These are phyloP conservation scores for Capniomyces stellatus DNA, from an alignment of 371 early-diverging fungal species.

Conservation along the genomic window DNA sequence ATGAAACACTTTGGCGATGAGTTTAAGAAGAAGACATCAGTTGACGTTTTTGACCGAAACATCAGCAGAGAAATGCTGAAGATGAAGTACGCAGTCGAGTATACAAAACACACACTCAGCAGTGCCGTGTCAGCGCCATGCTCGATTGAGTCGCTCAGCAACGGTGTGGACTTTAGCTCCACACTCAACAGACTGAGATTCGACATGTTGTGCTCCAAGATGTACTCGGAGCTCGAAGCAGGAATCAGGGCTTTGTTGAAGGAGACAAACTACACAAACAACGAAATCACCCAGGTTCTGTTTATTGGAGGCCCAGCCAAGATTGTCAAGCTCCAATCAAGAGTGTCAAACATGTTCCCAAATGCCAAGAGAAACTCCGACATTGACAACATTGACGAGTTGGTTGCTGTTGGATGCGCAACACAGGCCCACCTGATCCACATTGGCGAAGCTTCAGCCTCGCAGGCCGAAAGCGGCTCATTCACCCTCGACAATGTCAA, in stretches of 20 bases:
- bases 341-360: conserved; percentile 68
- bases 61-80: conserved; percentile 65
- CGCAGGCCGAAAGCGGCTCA: conserved; percentile 34
- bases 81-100: conserved; percentile 67
- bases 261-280: conserved; percentile 42
- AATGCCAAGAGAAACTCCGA: conserved; percentile 55
- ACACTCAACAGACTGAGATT: conserved; percentile 79
- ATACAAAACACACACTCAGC: conserved; percentile 88
- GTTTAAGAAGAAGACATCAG: conserved; percentile 72
- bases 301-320: conserved; percentile 96
- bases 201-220: conserved; percentile 67
- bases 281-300: conserved; percentile 73
- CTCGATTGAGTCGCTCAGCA: conserved; percentile 74
- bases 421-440: conserved; percentile 67
- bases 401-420: conserved; percentile 96
- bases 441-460: conserved; percentile 24
- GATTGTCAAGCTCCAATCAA: conserved; percentile 88
- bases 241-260: conserved; percentile 52
- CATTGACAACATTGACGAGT: conserved; percentile 76
- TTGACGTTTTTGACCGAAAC: conserved; percentile 38
- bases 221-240: conserved; percentile 55
- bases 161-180: conserved; percentile 84
- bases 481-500: conserved; percentile 17
- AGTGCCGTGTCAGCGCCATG: conserved; percentile 70
- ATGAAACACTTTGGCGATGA: conserved; percentile 65